phyloP scores from a whole-genome alignment of 2,329 filamentous ascomycete genomes.

The Stromatinia cepivora region DNA sequence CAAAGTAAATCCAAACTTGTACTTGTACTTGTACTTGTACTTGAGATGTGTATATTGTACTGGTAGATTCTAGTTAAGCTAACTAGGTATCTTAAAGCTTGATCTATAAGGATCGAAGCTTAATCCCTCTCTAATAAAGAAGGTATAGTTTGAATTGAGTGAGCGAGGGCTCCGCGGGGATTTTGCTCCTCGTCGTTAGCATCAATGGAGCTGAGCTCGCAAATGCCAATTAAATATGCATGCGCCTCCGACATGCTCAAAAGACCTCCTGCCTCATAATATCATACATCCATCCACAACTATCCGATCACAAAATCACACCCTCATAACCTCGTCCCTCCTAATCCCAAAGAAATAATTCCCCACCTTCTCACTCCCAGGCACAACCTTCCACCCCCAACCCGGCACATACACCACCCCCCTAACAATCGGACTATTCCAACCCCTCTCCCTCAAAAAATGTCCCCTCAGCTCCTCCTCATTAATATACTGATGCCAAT shows the following conservation, averaged over 20 bases:
- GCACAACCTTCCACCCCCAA: slow-evolving; percentile 82
- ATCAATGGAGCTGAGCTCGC: neutral
- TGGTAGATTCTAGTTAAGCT: too few species aligned
- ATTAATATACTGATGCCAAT: slow-evolving; percentile 96
- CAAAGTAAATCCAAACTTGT: too few species aligned
- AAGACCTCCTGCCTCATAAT: neutral
- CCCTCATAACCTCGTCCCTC: slow-evolving; percentile 44
- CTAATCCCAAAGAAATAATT: slow-evolving; percentile 96
- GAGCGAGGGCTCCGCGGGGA: neutral
- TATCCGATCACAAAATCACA: neutral
- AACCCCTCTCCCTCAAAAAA: slow-evolving; percentile 55
- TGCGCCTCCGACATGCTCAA: neutral
- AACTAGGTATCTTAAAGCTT: neutral
- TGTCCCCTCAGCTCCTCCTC: slow-evolving; percentile 68
- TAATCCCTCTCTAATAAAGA: neutral
- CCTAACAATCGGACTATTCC: slow-evolving; percentile 63
- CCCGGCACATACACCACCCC: slow-evolving; percentile 91
- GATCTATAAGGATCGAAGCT: neutral
- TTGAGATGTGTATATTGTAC: too few species aligned
- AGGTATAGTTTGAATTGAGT: neutral
- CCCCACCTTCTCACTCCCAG: slow-evolving; percentile 78
- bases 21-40: too few species aligned
- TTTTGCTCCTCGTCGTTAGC: neutral
- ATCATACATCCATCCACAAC: neutral
- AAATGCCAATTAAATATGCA: neutral